Evolutionary conservation across 2,329 filamentous ascomycete genomes (phyloP), one percentile per base, ranked within the genome.

Genomic region (Aureobasidium pullulans): DNA sequence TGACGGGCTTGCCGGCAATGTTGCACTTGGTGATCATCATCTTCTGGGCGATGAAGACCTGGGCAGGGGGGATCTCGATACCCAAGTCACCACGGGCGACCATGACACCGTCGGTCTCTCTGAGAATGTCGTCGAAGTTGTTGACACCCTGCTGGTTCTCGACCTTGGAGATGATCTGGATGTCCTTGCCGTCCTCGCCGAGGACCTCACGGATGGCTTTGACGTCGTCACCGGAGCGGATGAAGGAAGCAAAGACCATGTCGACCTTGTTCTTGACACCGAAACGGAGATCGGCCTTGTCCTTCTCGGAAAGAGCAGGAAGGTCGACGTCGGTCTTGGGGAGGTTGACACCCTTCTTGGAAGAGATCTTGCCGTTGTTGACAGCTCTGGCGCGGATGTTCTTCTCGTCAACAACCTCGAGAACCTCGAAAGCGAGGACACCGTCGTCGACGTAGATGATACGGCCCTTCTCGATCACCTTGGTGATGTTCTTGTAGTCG

Each of bases 21-120:
- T 99, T 99, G 86, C 94, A 99, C 87, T 97, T 97, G 78, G 94
- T 92, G 77, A 99, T 99, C 84, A 99, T 92, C 90, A 99, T 99
- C 88, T 99, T 99, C 83, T 99, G 94, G 60, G 94, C 94, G 68
- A 96, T 90, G 78, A 99, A 99, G 66, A 99, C 94, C 83, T 99
- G 94, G 65, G 93, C 90, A 63, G 94, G 93, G 52, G 94, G 93
- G 69, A 99, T 99, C 80, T 99, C 94, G 70, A 99, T 99, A 81
- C 94, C 94, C 65, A 96, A 81, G 73, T 97, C 94, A 80, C 94
- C 94, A 85, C 94, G 93, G 71, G 94, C 94, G 68, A 99, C 94
- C 94, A 99, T 99, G 81, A 99, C 92, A 83, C 94, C 94, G 75
- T 99, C 94, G 6, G 94, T 97, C 80, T 92, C 90, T 72, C 85